A percentile compares a stretch with the other conserved stretches of the same genome.
These are phyloP conservation scores for Schizosaccharomyces lindneri DNA, from an alignment of 805 yeast species.

Conservation along the genomic window DNA sequence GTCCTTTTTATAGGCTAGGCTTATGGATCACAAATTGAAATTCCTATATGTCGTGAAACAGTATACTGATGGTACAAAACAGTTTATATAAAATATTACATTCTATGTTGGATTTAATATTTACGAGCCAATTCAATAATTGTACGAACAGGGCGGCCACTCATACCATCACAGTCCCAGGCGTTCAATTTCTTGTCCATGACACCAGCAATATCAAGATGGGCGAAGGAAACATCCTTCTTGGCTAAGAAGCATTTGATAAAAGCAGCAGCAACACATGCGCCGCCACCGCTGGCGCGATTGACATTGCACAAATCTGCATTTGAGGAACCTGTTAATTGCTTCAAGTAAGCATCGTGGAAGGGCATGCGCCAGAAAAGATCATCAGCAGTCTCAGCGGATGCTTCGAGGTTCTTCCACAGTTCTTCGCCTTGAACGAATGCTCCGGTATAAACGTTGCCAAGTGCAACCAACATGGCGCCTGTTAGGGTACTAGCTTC, in stretches of 20 bases:
- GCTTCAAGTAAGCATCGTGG: constrained; percentile 1
- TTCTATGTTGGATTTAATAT: background rate
- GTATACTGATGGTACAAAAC: no score
- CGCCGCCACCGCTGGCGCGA: constrained; percentile 1
- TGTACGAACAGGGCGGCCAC: background rate
- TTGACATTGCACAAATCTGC: constrained; percentile 1
- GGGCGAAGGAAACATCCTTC: background rate
- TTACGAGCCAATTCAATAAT: background rate
- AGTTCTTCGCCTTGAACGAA: background rate
- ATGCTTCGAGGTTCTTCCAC: background rate
- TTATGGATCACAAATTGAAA: no score
- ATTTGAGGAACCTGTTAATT: background rate
- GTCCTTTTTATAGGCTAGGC: no score
- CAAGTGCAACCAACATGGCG: background rate
- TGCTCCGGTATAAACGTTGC: background rate
- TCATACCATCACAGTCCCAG: constrained; percentile 1
- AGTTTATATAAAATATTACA: no score
- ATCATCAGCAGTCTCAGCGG: background rate
- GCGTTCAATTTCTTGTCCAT: background rate
- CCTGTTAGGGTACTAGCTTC: constrained; percentile 1
- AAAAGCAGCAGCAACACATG: background rate
- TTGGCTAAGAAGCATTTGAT: background rate
- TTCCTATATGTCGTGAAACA: no score
- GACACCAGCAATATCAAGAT: constrained; percentile 2
- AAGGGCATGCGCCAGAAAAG: constrained; percentile 2